Conservation (phyloP, 306 rosid genomes). For the Fagus crenata region DNA sequence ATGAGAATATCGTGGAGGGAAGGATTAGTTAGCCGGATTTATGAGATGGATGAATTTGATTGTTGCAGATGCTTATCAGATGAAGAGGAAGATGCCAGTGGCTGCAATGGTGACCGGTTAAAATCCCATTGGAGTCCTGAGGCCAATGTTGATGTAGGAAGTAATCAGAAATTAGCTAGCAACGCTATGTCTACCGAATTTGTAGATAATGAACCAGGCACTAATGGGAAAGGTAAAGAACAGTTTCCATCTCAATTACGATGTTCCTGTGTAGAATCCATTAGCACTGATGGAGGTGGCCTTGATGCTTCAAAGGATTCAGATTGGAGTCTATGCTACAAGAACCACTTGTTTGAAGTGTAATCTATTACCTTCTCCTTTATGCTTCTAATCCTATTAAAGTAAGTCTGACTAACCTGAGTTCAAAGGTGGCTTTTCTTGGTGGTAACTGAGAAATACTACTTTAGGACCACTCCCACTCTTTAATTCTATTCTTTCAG, state of each 20-base stretch:
- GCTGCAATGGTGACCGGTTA: constrained; percentile 27
- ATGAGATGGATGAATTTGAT: constrained; percentile 66
- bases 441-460: not conserved
- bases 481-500: constrained; percentile 9
- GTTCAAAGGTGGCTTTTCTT: constrained; percentile 16
- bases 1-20: constrained; percentile 82
- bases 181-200: constrained; percentile 28
- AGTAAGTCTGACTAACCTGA: constrained; percentile 18
- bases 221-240: constrained; percentile 33
- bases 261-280: constrained; percentile 59
- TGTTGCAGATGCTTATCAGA: constrained; percentile 81
- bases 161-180: constrained; percentile 23
- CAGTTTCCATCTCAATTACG: constrained; percentile 28
- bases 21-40: constrained; percentile 54
- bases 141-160: constrained; percentile 27
- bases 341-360: constrained; percentile 51
- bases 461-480: not conserved
- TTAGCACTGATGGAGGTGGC: constrained; percentile 66
- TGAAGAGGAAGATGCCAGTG: constrained; percentile 55
- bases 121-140: constrained; percentile 32
- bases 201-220: constrained; percentile 31
- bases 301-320: constrained; percentile 69
- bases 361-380: constrained; percentile 28
- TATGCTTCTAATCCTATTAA: constrained; percentile 23
- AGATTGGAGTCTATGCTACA: constrained; percentile 60